Base-by-base conservation (phyloP, 2,329 filamentous ascomycete species). In the Endoconidiophora laricicola region DNA sequence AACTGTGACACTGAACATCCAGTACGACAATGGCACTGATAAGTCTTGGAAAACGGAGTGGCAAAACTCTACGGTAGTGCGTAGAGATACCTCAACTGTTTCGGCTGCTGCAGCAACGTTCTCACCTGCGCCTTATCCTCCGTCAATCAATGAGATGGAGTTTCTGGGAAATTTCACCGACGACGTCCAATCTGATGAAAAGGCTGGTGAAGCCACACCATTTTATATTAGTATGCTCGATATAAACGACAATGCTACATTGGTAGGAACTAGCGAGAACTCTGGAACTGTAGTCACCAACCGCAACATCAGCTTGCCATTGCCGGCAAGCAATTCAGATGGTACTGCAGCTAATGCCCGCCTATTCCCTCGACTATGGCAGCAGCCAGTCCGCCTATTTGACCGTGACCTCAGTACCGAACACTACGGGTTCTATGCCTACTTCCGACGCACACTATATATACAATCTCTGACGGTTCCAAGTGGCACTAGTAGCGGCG, bases 341-440 rank as follows among this genome's bases (percentile, higher is more conserved):
- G 85, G 86, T 42, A 82, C 80, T 1, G 82, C 85, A 0, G 78
- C 78, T 1, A 68, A 82, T 0, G 84, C 85, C 2, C 74, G 74
- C 7, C 69, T 95, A 55, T 76, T 91, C 43, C 84, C 87, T 0
- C 69, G 74, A 6, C 76, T 83, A 0, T 65, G 70, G 0, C 76
- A 81, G 53, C 91, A 96, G 59, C 90, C 86, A 0, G 69, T 96
- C 10, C 78, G 84, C 1, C 74, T 96, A 1, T 96, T 81, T 62
- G 86, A 96, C 62, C 83, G 87, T 18, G 87, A 83, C 16, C 69
- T 83, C 24, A 67, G 74, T 2, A 81, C 81, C 0, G 90, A 96
- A 62, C 86, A 94, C 65, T 95, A 93, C 63, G 86, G 86, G 2
- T 95, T 95, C 66, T 95, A 94, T 66, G 84, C 76, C 0, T 93